phyloP scores from a whole-genome alignment of 768 basidiomycete species.

The Polyporus arcularius region DNA sequence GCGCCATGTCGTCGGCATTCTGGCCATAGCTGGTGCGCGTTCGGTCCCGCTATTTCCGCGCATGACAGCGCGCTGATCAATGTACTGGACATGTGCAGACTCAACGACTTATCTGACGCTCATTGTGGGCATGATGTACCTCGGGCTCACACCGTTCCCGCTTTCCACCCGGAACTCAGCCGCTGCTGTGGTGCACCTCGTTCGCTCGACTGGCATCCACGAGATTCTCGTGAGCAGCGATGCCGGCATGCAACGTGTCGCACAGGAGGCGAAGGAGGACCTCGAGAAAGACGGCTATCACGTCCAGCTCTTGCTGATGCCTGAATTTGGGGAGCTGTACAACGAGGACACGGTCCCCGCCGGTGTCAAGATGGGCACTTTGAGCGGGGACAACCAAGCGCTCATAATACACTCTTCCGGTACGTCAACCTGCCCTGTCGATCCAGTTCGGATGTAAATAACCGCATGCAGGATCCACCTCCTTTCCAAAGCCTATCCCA shows the following conservation, averaged over 20 bases:
- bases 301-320: conserved; percentile 14
- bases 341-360: neutral
- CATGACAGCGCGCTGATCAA: neutral
- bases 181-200: conserved; percentile 32
- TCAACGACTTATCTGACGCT: conserved; percentile 15
- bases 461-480: conserved; percentile 25
- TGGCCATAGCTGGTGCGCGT: conserved; percentile 13
- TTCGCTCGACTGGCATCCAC: conserved; percentile 23
- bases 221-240: conserved; percentile 26
- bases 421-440: neutral
- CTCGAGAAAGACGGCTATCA: conserved; percentile 9
- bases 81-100: conserved; percentile 20
- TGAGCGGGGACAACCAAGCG: neutral
- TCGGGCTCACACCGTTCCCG: conserved; percentile 23
- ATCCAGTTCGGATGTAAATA: no score
- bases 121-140: conserved; percentile 20
- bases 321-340: conserved; percentile 21
- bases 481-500: conserved; percentile 31
- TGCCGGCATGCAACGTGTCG: conserved; percentile 15
- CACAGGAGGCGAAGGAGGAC: conserved; percentile 14
- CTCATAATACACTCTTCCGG: conserved; percentile 23
- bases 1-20: conserved; percentile 26
- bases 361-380: neutral
- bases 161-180: conserved; percentile 29
- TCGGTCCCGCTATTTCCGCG: neutral